Conservation (phyloP, 108 stramenopile species). For the Fragilaria crotonensis region DNA sequence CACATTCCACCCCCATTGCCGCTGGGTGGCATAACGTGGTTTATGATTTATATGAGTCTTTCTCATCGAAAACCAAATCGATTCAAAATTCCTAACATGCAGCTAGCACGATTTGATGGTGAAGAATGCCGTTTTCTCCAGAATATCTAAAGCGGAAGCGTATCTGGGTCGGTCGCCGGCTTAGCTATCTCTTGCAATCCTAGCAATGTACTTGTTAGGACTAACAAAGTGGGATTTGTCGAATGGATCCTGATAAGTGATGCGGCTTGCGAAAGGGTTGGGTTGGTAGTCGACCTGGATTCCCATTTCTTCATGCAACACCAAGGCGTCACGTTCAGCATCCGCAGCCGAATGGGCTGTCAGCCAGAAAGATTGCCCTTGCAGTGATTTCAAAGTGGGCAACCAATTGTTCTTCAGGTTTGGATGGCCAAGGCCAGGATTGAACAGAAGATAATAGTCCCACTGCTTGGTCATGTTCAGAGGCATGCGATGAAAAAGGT, state of each 20-base stretch:
- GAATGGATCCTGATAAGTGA: slow-evolving; percentile 70
- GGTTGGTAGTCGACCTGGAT: slow-evolving; percentile 29
- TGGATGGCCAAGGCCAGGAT: slow-evolving; percentile 83
- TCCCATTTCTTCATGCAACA: slow-evolving; percentile 23
- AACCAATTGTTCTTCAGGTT: slow-evolving; percentile 62
- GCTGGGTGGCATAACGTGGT: too few relatives aligned
- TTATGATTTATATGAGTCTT: too few relatives aligned
- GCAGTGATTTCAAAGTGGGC: slow-evolving; percentile 50
- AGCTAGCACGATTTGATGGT: too few relatives aligned
- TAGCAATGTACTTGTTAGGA: slow-evolving; percentile 48
- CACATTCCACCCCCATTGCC: too few relatives aligned
- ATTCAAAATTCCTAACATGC: too few relatives aligned
- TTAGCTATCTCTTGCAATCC: not conserved
- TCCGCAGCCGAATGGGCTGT: slow-evolving; percentile 72
- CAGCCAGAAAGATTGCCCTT: slow-evolving; percentile 33
- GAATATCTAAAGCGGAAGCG: too few relatives aligned
- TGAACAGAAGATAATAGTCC: slow-evolving; percentile 69
- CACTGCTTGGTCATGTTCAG: slow-evolving; percentile 9
- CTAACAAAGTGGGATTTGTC: slow-evolving; percentile 39
- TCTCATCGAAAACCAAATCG: too few relatives aligned
- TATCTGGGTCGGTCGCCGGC: too few relatives aligned
- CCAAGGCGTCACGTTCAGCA: slow-evolving; percentile 37
- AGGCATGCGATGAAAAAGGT: slow-evolving; percentile 29
- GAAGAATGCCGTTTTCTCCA: too few relatives aligned
- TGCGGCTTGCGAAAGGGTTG: slow-evolving; percentile 69